A percentile compares a stretch with the other conserved stretches of the same genome.
Conservation (phyloP, 768 basidiomycete genomes). For the Mycena polygramma region DNA sequence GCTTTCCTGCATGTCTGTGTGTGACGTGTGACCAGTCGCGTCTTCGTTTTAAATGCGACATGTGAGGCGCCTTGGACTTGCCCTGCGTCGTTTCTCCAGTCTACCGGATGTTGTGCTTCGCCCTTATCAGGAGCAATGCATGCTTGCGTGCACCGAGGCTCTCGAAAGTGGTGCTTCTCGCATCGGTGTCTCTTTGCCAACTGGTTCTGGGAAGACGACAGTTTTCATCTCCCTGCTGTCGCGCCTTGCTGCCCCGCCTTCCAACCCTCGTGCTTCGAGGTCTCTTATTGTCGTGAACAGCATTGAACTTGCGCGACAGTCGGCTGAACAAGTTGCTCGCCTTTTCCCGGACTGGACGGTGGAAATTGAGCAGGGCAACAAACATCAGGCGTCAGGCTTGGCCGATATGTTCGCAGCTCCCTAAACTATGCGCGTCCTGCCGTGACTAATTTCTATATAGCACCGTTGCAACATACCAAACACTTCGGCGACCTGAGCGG, state of each 20-base stretch:
- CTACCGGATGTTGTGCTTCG: conserved; percentile 61
- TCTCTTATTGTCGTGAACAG: conserved; percentile 91
- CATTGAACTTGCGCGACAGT: conserved; percentile 90
- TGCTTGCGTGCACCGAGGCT: conserved; percentile 82
- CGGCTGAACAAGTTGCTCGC: conserved; percentile 76
- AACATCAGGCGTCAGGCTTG: conserved; percentile 78
- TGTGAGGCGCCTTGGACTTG: neutral
- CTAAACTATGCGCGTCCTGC: neutral
- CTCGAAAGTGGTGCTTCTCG: conserved; percentile 75
- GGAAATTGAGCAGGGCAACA: conserved; percentile 92
- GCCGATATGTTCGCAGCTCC: conserved; percentile 82
- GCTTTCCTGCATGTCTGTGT: no score
- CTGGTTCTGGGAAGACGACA: conserved; percentile 91
- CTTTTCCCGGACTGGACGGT: conserved; percentile 82
- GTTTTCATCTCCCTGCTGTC: conserved; percentile 90
- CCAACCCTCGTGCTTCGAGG: conserved; percentile 60
- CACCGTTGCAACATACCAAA: conserved; percentile 93
- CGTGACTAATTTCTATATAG: conserved; percentile 41
- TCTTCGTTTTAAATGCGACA: conserved; percentile 19
- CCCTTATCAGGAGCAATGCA: conserved; percentile 90
- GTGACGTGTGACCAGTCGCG: conserved; percentile 13
- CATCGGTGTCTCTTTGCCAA: conserved; percentile 88
- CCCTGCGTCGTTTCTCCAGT: conserved; percentile 36
- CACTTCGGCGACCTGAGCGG: conserved; percentile 72
- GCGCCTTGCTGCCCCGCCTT: conserved; percentile 62